Evolutionary conservation across 805 yeast genomes (phyloP), one percentile per base, ranked within the genome.

Genomic region (Cephaloascus fragrans): DNA sequence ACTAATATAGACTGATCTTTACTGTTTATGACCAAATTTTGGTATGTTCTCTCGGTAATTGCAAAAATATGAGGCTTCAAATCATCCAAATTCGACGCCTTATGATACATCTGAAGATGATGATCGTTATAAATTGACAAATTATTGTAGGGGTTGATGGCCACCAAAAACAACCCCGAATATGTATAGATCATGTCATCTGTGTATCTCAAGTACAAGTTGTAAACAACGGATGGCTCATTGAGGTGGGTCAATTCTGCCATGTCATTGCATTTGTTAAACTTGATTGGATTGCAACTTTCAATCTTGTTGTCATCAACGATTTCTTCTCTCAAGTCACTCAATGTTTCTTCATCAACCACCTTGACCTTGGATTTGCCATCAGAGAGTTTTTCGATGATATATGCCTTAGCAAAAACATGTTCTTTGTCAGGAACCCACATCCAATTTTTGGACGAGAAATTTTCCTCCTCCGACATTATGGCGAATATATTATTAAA

Each of bases 141-240:
- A 37, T 69, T 57, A 51, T 77, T 75, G 64, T 93, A 93, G 0
- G 99, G 99, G 51, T 93, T 93, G 37, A 93, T 79, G 1, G 98
- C 97, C 12, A 93, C 99, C 46, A 93, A 67, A 51, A 93, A 93
- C 5, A 93, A 72, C 4, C 99, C 99, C 0, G 97, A 89, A 55
- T 88, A 88, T 0, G 99, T 93, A 61, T 90, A 87, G 37, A 93
- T 89, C 51, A 73, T 53, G 55, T 87, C 94, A 45, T 80, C 81
- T 42, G 64, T 56, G 59, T 89, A 93, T 49, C 99, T 73, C 37
- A 80, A 62, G 47, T 78, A 75, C 44, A 93, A 59, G 55, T 93
- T 93, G 60, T 87, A 72, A 8, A 93, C 73, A n/a, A 93, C 97
- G 0, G 96, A 83, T 0, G 98, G 95, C 55, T 93, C 99, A 56